Conservation (phyloP, 208 protist genomes). For the Leishmania lainsoni region DNA sequence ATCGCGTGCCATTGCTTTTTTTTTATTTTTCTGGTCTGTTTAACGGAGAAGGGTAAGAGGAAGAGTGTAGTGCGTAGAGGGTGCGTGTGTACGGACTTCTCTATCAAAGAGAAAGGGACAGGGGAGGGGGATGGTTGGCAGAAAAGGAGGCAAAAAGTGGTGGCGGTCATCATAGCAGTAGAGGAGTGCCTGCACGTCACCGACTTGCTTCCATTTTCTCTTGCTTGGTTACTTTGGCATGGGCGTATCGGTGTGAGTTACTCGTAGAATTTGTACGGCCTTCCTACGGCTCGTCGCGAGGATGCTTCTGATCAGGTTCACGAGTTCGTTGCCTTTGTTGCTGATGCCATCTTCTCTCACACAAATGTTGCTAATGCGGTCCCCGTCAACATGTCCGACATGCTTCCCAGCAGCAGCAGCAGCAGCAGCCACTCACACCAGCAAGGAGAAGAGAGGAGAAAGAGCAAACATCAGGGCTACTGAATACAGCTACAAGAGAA, state of each 20-base stretch:
- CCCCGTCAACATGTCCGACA: not conserved
- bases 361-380: not conserved
- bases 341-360: not conserved
- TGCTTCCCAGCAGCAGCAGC: not conserved
- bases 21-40: not conserved
- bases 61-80: not conserved
- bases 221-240: no score
- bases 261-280: not conserved
- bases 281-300: not conserved
- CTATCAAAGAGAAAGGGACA: not conserved
- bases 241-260: no score
- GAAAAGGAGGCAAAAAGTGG: not conserved
- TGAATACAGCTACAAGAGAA: not conserved
- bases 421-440: not conserved
- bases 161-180: not conserved
- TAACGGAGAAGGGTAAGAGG: not conserved
- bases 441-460: not conserved
- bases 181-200: not conserved
- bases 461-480: not conserved
- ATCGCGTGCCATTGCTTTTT: conserved; percentile 40
- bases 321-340: not conserved
- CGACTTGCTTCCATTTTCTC: not conserved
- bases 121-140: not conserved
- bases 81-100: not conserved
- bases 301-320: no score